Conservation (phyloP, 441 rosid species). For the Erodium texanum region DNA sequence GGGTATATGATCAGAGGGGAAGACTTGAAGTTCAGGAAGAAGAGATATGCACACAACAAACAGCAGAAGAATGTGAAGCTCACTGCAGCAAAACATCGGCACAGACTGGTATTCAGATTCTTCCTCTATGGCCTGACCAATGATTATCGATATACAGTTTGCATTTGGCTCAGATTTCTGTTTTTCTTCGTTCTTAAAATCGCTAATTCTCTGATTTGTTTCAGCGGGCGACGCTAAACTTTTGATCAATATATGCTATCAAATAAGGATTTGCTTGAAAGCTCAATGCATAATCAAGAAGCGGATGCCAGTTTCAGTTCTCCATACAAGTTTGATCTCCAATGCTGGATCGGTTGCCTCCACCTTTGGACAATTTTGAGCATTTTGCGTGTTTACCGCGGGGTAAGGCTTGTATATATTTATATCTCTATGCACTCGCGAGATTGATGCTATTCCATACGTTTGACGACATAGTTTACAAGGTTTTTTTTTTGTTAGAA, state of each 20-base stretch:
- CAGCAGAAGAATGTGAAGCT: slow-evolving; percentile 38
- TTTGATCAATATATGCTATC: not conserved
- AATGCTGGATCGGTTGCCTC: not conserved
- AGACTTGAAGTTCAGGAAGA: slow-evolving; percentile 40
- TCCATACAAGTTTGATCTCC: too few species aligned
- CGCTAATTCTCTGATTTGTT: not conserved
- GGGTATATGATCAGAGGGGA: slow-evolving; percentile 54
- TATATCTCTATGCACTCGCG: not conserved
- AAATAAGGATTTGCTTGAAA: not conserved
- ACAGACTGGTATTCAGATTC: slow-evolving; percentile 26
- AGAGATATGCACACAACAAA: slow-evolving; percentile 31
- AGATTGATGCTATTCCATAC: not conserved
- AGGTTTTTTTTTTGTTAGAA: not conserved
- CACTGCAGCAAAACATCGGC: slow-evolving; percentile 30
- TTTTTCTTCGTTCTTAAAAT: not conserved
- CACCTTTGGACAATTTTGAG: not conserved
- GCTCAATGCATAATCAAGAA: not conserved
- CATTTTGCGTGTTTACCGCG: not conserved
- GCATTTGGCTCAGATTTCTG: not conserved
- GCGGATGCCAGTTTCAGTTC: not conserved
- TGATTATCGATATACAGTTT: not conserved
- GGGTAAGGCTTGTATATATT: not conserved
- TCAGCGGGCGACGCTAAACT: not conserved
- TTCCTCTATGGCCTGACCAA: not conserved
- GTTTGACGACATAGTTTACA: not conserved